phyloP scores from a whole-genome alignment of 352 stramenopile species.

The Thalassiosira pacifica region DNA sequence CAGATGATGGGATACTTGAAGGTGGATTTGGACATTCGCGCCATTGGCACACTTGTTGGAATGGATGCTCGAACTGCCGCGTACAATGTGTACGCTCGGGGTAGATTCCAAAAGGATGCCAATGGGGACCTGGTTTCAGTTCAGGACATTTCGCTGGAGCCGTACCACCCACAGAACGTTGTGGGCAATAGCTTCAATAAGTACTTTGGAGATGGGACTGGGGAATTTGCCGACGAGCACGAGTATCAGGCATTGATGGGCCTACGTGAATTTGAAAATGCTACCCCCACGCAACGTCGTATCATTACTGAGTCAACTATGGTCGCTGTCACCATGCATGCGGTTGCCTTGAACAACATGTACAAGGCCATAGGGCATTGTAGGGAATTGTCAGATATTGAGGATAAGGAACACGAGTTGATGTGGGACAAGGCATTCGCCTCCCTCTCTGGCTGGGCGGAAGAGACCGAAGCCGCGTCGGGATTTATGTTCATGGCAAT shows the following conservation, averaged over 20 bases:
- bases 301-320: slow-evolving; percentile 48
- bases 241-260: slow-evolving; percentile 25
- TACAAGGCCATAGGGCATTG: slow-evolving; percentile 53
- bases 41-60: slow-evolving; percentile 60
- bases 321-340: slow-evolving; percentile 47
- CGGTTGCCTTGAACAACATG: slow-evolving; percentile 50
- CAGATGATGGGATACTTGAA: slow-evolving; percentile 30
- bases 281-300: slow-evolving; percentile 30
- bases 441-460: slow-evolving; percentile 60
- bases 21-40: slow-evolving; percentile 68
- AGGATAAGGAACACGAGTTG: slow-evolving; percentile 1
- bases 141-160: slow-evolving; percentile 1
- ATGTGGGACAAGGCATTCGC: slow-evolving; percentile 57
- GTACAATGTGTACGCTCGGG: slow-evolving; percentile 54
- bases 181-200: slow-evolving; percentile 19
- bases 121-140: slow-evolving; percentile 8
- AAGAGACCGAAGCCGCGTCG: slow-evolving; percentile 25
- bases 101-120: slow-evolving; percentile 1
- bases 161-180: slow-evolving; percentile 13
- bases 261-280: slow-evolving; percentile 22
- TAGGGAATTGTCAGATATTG: too few species aligned
- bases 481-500: slow-evolving; percentile 56
- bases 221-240: slow-evolving; percentile 15
- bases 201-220: not conserved
- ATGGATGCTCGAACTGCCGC: slow-evolving; percentile 53